phyloP scores from a whole-genome alignment of 2,329 filamentous ascomycete species.

The Bipolaris cookei region DNA sequence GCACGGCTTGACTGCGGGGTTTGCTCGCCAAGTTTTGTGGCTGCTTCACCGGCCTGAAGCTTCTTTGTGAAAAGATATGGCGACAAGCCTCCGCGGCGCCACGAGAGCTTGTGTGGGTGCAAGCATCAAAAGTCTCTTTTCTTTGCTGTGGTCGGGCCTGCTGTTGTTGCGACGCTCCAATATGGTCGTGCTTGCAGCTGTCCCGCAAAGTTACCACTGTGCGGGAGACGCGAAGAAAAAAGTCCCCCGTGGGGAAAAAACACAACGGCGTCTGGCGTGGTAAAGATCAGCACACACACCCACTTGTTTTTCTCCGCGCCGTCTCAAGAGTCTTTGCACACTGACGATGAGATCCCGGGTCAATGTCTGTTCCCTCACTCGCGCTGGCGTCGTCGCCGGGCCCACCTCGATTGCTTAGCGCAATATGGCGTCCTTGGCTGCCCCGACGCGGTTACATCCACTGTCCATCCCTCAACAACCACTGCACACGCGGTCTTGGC shows the following conservation, averaged over 20 bases:
- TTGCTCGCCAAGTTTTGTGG: constrained; percentile 37
- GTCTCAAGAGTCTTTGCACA: constrained; percentile 18
- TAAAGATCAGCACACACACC: constrained; percentile 29
- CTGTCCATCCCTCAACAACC: constrained; percentile 22
- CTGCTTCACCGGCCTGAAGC: constrained; percentile 32
- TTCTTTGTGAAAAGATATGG: constrained; percentile 26
- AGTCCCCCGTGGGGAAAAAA: constrained; percentile 35
- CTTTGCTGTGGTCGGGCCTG: no score
- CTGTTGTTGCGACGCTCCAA: background rate
- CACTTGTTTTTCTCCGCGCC: constrained; percentile 10
- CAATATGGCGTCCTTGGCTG: constrained; percentile 36
- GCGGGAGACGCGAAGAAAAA: constrained; percentile 7
- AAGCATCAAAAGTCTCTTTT: constrained; percentile 2
- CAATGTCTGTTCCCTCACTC: constrained; percentile 26
- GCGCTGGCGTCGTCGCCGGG: constrained; percentile 19
- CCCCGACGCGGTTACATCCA: constrained; percentile 33
- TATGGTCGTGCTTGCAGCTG: background rate
- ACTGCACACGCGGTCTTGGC: constrained; percentile 39
- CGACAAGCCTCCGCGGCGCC: constrained; percentile 33
- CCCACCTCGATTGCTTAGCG: constrained; percentile 35
- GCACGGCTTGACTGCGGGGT: constrained; percentile 27
- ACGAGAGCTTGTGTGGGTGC: constrained; percentile 28
- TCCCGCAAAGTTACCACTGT: constrained; percentile 7
- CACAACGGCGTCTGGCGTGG: constrained; percentile 4
- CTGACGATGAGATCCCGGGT: constrained; percentile 22